Percentiles rank a stretch among this genome's conserved stretches.
phyloP scores from a whole-genome alignment of 2,329 filamentous ascomycete genomes.

The Fusarium equiseti region DNA sequence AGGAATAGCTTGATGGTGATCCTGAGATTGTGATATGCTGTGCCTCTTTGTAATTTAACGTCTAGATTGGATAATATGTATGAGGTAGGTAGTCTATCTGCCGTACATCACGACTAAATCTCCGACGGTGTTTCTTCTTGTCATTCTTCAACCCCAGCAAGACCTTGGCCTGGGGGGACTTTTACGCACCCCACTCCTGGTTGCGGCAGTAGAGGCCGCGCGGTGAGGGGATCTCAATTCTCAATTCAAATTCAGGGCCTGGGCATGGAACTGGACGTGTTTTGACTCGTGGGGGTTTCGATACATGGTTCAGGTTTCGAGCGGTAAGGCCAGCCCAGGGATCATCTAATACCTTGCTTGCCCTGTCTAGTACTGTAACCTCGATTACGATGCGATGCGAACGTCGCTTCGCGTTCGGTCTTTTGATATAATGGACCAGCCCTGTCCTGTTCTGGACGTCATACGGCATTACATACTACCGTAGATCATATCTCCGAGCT shows the following conservation, averaged over 20 bases:
- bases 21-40: background rate
- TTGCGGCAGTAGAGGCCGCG: constrained; percentile 41
- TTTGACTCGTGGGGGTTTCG: constrained; percentile 15
- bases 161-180: constrained; percentile 6
- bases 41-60: background rate
- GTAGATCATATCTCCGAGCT: constrained; percentile 2
- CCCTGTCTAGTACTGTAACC: background rate
- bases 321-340: constrained; percentile 5
- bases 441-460: background rate
- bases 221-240: constrained; percentile 19
- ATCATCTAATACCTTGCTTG: too few species aligned
- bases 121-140: constrained; percentile 35
- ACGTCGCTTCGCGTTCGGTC: constrained; percentile 1
- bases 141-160: constrained; percentile 8
- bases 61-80: background rate
- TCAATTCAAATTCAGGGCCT: constrained; percentile 3
- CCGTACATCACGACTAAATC: constrained; percentile 27
- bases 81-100: background rate
- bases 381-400: constrained; percentile 2
- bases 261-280: constrained; percentile 12
- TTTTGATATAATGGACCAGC: constrained; percentile 10
- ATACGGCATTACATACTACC: background rate
- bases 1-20: background rate
- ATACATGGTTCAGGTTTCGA: constrained; percentile 5
- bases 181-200: constrained; percentile 44